A percentile compares a stretch with the other conserved stretches of the same genome.
Evolutionary conservation across 495 filamentous ascomycete species (phyloP).

Genomic region (Jackrogersella minutella): DNA sequence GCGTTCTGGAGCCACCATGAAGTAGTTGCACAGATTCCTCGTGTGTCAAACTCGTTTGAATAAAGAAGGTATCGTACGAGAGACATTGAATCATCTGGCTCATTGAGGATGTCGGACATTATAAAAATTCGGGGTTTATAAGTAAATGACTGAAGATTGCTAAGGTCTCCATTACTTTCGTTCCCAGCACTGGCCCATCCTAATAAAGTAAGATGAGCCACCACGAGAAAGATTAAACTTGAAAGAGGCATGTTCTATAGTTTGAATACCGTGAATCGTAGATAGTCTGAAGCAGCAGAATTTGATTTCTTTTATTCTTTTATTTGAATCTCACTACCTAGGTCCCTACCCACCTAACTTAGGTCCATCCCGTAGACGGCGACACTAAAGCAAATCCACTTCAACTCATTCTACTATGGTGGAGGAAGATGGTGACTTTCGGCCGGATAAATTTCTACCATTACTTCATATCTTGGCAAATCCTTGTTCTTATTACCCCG

Average conservation of each 20-base stretch:
- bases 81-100: constrained; percentile 21
- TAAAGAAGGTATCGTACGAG: constrained; percentile 16
- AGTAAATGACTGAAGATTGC: constrained; percentile 12
- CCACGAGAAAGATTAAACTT: neutral
- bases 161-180: neutral
- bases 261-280: too few relatives aligned
- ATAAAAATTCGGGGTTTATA: constrained; percentile 13
- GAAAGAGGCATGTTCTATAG: neutral
- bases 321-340: too few relatives aligned
- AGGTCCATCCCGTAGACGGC: neutral
- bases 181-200: neutral
- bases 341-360: too few relatives aligned
- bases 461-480: neutral
- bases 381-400: neutral
- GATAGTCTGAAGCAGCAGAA: too few relatives aligned
- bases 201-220: neutral
- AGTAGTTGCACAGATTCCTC: constrained; percentile 18
- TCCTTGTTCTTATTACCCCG: too few relatives aligned
- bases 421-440: neutral
- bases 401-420: neutral
- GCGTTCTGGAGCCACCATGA: constrained; percentile 13
- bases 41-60: constrained; percentile 19
- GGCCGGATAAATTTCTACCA: neutral
- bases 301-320: too few relatives aligned
- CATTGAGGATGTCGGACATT: constrained; percentile 16